Evolutionary conservation across 441 rosid species (phyloP).

Genomic region (Populus tomentosa): DNA sequence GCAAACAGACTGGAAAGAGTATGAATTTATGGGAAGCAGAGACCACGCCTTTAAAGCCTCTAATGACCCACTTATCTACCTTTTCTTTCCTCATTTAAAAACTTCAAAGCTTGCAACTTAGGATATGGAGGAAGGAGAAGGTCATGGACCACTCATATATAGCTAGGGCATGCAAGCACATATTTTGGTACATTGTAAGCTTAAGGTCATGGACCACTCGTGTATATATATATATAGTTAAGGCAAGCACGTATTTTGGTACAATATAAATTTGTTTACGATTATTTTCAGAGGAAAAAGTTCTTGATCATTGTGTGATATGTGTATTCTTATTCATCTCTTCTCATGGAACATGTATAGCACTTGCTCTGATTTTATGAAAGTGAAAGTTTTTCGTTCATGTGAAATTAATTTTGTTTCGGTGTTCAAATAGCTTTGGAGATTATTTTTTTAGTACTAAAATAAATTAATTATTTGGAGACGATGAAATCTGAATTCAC

Average conservation of each 20-base stretch:
- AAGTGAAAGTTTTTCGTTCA: neutral
- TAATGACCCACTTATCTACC: conserved; percentile 19
- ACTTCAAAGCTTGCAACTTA: conserved; percentile 14
- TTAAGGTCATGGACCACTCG: neutral
- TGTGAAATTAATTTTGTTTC: too few relatives aligned
- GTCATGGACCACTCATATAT: conserved; percentile 21
- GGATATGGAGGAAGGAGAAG: neutral
- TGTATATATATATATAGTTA: too few relatives aligned
- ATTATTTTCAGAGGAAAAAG: neutral
- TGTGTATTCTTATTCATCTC: neutral
- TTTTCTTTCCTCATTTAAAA: conserved; percentile 11
- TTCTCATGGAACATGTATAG: neutral
- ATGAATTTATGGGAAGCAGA: conserved; percentile 31
- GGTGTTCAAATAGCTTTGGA: neutral
- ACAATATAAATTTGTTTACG: neutral
- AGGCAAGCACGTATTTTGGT: neutral
- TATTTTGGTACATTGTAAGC: neutral
- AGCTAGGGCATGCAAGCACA: neutral
- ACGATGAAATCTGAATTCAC: neutral
- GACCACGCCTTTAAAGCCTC: conserved; percentile 38
- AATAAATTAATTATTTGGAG: neutral
- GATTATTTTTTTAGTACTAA: neutral
- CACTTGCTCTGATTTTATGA: neutral
- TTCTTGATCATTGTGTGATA: neutral
- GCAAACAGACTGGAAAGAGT: conserved; percentile 9